Conservation (phyloP, 352 stramenopile species). For the Aphanomyces euteiches region DNA sequence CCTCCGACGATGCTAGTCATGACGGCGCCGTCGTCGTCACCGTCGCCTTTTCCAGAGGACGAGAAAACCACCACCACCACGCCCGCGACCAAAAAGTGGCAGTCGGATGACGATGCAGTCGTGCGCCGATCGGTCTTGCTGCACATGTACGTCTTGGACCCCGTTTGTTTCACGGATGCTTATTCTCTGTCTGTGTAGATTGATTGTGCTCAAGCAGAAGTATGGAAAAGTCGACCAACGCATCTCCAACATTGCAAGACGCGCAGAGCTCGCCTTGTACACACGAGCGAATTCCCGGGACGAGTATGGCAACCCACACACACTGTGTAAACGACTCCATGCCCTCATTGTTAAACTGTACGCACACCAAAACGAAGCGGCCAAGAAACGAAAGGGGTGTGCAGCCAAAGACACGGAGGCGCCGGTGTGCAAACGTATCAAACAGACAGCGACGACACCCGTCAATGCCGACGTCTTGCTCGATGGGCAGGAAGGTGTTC, state of each 20-base stretch:
- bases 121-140: conserved; percentile 49
- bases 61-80: background rate
- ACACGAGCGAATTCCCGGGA: conserved; percentile 45
- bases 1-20: conserved; percentile 1
- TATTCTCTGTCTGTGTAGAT: conserved; percentile 26
- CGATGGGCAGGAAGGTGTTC: conserved; percentile 43
- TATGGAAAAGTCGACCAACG: conserved; percentile 55
- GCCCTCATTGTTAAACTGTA: conserved; percentile 55
- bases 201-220: conserved; percentile 59
- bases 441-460: conserved; percentile 27
- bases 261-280: conserved; percentile 55
- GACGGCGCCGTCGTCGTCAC: background rate
- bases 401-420: conserved; percentile 32
- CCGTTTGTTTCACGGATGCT: background rate
- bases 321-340: conserved; percentile 52
- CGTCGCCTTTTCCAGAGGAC: background rate
- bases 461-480: conserved; percentile 41
- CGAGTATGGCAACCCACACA: conserved; percentile 58
- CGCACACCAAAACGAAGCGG: conserved; percentile 49
- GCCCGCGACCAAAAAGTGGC: conserved; percentile 37
- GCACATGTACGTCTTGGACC: conserved; percentile 43
- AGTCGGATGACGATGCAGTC: conserved; percentile 40
- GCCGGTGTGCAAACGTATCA: conserved; percentile 10
- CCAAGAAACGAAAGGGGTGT: conserved; percentile 40
- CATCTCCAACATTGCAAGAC: conserved; percentile 58